Evolutionary conservation across 2,329 filamentous ascomycete genomes (phyloP).

Genomic region (Pseudogymnoascus sp.): DNA sequence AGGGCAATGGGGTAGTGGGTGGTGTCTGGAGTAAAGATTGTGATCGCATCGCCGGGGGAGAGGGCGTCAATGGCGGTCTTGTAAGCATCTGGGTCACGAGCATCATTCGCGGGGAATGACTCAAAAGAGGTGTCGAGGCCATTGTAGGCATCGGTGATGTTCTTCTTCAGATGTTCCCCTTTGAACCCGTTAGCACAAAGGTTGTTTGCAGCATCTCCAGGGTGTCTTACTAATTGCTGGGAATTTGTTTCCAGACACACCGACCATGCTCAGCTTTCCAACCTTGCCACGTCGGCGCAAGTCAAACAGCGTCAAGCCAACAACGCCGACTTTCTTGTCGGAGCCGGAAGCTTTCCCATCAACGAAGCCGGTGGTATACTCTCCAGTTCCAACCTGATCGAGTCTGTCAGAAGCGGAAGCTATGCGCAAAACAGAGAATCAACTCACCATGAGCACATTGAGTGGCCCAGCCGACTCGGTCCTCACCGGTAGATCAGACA

Average conservation of each 20-base stretch:
- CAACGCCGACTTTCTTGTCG: slow-evolving; percentile 94
- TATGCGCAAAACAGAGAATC: not conserved
- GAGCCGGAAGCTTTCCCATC: slow-evolving; percentile 73
- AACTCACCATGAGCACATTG: slow-evolving; percentile 27
- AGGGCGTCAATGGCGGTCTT: slow-evolving; percentile 81
- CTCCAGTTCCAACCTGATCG: slow-evolving; percentile 68
- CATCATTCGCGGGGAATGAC: slow-evolving; percentile 69
- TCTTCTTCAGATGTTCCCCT: slow-evolving; percentile 78
- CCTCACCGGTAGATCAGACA: not conserved
- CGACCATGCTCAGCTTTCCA: slow-evolving; percentile 77
- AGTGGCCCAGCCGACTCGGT: slow-evolving; percentile 15
- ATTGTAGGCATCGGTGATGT: slow-evolving; percentile 85
- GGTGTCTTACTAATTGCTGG: slow-evolving; percentile 68
- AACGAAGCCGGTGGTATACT: slow-evolving; percentile 95
- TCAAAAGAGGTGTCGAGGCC: slow-evolving; percentile 77
- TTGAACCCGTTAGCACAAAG: slow-evolving; percentile 9
- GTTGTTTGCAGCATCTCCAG: not conserved
- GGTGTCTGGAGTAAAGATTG: slow-evolving; percentile 90
- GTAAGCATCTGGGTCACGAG: slow-evolving; percentile 71
- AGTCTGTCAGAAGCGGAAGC: not conserved
- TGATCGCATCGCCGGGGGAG: slow-evolving; percentile 76
- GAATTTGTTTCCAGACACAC: slow-evolving; percentile 81
- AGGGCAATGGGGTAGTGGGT: slow-evolving; percentile 88
- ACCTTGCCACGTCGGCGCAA: slow-evolving; percentile 83
- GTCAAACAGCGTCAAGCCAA: slow-evolving; percentile 83